A percentile compares a stretch with the other conserved stretches of the same genome.
Conservation (phyloP, 768 basidiomycete genomes). For the Pisolithus albus region DNA sequence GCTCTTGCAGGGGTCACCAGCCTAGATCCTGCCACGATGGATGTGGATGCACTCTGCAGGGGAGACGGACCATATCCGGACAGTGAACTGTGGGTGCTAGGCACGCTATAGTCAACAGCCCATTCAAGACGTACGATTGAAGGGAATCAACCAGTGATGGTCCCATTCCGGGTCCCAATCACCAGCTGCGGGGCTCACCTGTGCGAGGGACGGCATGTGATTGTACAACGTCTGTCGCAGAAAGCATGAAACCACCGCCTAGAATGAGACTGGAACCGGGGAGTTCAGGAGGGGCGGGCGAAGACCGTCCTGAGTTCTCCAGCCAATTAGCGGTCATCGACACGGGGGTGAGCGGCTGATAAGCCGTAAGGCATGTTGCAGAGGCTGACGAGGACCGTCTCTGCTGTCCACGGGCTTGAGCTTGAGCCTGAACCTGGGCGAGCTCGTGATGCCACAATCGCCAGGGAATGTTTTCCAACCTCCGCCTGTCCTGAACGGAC, state of each 20-base stretch:
- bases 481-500: slow-evolving; percentile 67
- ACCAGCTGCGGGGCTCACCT: neutral
- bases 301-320: neutral
- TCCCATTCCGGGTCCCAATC: neutral
- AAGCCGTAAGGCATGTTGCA: neutral
- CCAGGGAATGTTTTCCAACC: slow-evolving; percentile 88
- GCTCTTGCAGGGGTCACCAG: too few relatives aligned
- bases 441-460: slow-evolving; percentile 72
- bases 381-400: slow-evolving; percentile 26
- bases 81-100: too few relatives aligned
- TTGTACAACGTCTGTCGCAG: neutral
- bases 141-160: neutral
- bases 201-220: neutral
- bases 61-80: too few relatives aligned
- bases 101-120: neutral
- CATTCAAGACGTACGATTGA: neutral
- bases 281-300: neutral
- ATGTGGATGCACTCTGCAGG: too few relatives aligned
- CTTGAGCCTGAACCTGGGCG: slow-evolving; percentile 24
- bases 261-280: neutral
- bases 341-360: slow-evolving; percentile 20
- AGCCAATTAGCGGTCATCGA: slow-evolving; percentile 12
- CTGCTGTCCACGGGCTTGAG: slow-evolving; percentile 3
- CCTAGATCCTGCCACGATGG: too few relatives aligned
- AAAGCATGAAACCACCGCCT: neutral